These are phyloP conservation scores for Alternaria gaisen DNA, from an alignment of 2,329 filamentous ascomycete species.

Conservation along the genomic window DNA sequence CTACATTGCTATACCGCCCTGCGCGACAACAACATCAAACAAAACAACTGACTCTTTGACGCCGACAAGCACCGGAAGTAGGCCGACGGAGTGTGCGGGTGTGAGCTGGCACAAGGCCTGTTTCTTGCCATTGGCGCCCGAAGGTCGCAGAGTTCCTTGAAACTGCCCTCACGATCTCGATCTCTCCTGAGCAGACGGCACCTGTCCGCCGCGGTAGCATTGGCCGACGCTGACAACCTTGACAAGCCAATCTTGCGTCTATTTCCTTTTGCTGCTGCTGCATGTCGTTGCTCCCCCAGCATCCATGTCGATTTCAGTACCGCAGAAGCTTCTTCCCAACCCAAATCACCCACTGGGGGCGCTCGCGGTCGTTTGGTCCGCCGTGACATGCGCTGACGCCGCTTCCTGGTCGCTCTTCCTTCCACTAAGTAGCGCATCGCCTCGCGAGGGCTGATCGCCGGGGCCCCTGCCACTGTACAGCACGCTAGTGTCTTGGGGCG, in stretches of 20 bases:
- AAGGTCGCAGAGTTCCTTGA: constrained; percentile 11
- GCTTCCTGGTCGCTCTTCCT: constrained; percentile 2
- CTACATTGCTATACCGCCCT: not conserved
- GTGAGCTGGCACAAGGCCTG: constrained; percentile 19
- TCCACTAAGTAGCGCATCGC: constrained; percentile 9
- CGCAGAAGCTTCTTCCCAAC: constrained; percentile 8
- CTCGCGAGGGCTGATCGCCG: constrained; percentile 23
- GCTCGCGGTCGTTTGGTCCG: constrained; percentile 1
- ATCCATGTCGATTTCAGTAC: constrained; percentile 4
- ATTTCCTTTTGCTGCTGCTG: constrained; percentile 10
- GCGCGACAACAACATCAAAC: not conserved
- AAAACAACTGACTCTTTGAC: constrained; percentile 9
- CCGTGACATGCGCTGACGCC: constrained; percentile 8
- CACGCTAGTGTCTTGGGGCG: constrained; percentile 21
- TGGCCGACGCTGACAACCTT: constrained; percentile 10
- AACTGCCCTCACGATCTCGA: constrained; percentile 20
- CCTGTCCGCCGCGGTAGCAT: constrained; percentile 19
- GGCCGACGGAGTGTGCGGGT: constrained; percentile 12
- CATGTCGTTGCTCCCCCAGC: not conserved
- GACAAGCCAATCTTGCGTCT: not conserved
- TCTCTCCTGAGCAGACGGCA: constrained; percentile 20
- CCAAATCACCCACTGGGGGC: not conserved
- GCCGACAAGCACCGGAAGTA: constrained; percentile 2
- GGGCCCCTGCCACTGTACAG: constrained; percentile 21
- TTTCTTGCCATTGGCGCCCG: constrained; percentile 20